Conservation (phyloP, 768 basidiomycete genomes). For the Lactarius sp. region DNA sequence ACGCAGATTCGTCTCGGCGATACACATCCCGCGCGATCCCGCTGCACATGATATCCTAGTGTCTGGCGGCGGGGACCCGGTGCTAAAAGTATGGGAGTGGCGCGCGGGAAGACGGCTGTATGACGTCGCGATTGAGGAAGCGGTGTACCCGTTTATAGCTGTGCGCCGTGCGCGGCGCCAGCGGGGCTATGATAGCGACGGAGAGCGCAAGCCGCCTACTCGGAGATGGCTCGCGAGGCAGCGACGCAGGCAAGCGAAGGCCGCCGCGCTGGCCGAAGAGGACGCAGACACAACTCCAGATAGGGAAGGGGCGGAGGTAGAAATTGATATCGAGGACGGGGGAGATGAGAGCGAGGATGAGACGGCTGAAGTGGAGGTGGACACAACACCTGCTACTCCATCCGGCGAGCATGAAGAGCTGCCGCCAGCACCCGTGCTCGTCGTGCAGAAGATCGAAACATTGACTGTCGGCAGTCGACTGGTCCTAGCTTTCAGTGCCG, state of each 20-base stretch:
- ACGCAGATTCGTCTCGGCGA: conserved; percentile 73
- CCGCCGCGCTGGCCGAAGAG: neutral
- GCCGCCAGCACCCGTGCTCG: conserved; percentile 7
- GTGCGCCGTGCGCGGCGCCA: conserved; percentile 35
- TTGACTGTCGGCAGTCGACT: conserved; percentile 34
- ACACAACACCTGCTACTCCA: neutral
- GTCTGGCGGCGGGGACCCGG: conserved; percentile 84
- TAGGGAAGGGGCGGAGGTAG: neutral
- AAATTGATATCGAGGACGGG: conserved; percentile 27
- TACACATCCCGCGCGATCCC: conserved; percentile 57
- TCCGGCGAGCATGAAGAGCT: conserved; percentile 2
- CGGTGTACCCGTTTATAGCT: conserved; percentile 37
- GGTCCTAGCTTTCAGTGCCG: conserved; percentile 58
- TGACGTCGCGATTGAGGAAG: conserved; percentile 46
- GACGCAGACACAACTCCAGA: neutral
- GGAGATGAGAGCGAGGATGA: conserved; percentile 35
- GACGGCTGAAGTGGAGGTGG: neutral
- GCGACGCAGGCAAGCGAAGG: conserved; percentile 25
- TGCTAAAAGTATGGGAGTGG: conserved; percentile 79
- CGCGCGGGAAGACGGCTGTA: conserved; percentile 51
- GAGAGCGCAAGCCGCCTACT: conserved; percentile 23
- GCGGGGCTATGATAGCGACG: conserved; percentile 27
- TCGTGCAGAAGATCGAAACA: conserved; percentile 29
- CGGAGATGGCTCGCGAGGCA: conserved; percentile 22
- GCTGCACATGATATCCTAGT: conserved; percentile 45